Conservation (phyloP, 768 basidiomycete genomes). For the Astraeus odoratus region DNA sequence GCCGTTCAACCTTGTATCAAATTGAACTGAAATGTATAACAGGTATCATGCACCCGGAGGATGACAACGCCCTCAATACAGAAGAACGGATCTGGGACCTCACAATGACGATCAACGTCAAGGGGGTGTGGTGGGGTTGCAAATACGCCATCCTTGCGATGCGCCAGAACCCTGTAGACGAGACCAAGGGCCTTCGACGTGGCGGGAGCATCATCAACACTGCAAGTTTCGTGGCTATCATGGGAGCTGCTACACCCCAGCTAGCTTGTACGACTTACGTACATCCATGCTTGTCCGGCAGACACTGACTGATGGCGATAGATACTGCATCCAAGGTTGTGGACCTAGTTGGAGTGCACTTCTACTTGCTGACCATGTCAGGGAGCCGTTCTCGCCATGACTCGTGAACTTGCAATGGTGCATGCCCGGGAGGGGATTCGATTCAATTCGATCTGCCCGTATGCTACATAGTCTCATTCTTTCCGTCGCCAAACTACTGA, state of each 20-base stretch:
- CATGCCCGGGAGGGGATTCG: constrained; percentile 97
- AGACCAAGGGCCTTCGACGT: constrained; percentile 66
- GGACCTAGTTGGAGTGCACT: background rate
- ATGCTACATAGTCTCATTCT: constrained; percentile 28
- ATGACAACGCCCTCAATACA: constrained; percentile 94
- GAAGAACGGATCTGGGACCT: constrained; percentile 96
- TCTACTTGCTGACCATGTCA: constrained; percentile 24
- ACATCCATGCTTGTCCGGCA: background rate
- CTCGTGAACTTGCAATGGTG: constrained; percentile 94
- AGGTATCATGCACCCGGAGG: constrained; percentile 98
- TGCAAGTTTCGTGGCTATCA: constrained; percentile 90
- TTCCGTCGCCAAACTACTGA: background rate
- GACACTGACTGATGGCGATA: constrained; percentile 24
- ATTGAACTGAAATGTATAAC: constrained; percentile 4
- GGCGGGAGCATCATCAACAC: constrained; percentile 97
- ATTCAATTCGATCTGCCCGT: constrained; percentile 95
- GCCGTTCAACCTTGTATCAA: background rate
- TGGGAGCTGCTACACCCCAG: constrained; percentile 97
- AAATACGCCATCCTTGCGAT: constrained; percentile 97
- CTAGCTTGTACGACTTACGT: constrained; percentile 73
- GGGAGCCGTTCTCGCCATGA: constrained; percentile 99
- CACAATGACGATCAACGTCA: constrained; percentile 91
- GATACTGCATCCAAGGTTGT: constrained; percentile 93
- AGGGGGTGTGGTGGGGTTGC: constrained; percentile 99
- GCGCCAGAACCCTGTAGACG: constrained; percentile 85